phyloP scores from a whole-genome alignment of 129 eudicot genomes.

The Flaveria sonorensis region DNA sequence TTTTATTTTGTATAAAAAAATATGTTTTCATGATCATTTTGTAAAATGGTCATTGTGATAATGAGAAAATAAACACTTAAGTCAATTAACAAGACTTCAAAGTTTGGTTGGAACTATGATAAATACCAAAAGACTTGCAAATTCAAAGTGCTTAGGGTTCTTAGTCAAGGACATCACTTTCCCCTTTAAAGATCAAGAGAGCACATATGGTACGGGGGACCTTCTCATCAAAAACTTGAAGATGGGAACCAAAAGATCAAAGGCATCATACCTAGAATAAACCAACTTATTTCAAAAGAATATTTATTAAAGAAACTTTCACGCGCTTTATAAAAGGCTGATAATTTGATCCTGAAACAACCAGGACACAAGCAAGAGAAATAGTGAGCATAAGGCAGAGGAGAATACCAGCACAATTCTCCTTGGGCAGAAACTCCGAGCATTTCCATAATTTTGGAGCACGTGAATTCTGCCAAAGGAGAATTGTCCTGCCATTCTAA shows the following conservation, averaged over 20 bases:
- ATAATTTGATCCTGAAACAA: conserved; percentile 19
- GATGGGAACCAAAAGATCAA: conserved; percentile 39
- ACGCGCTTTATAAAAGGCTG: conserved; percentile 30
- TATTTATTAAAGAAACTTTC: conserved; percentile 46
- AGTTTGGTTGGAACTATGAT: neutral
- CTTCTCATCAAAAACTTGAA: conserved; percentile 28
- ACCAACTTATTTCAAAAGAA: conserved; percentile 34
- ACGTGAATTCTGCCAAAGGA: conserved; percentile 53
- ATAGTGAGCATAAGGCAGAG: conserved; percentile 30
- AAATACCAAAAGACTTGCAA: conserved; percentile 1
- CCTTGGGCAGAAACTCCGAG: conserved; percentile 52
- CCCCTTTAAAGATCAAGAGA: conserved; percentile 13
- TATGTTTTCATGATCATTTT: no score
- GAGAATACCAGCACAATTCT: conserved; percentile 58
- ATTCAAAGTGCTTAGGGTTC: conserved; percentile 11
- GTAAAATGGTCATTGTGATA: neutral
- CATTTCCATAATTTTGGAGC: conserved; percentile 31
- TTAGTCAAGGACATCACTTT: neutral
- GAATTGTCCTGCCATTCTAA: conserved; percentile 71
- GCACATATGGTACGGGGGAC: conserved; percentile 34
- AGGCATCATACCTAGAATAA: conserved; percentile 56
- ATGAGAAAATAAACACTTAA: neutral
- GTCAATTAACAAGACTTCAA: neutral
- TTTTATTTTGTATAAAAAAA: no score
- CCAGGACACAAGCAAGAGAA: conserved; percentile 7